These are phyloP conservation scores for Eragrostis nindensis DNA, from an alignment of 176 grass and related monocot species.

Conservation along the genomic window DNA sequence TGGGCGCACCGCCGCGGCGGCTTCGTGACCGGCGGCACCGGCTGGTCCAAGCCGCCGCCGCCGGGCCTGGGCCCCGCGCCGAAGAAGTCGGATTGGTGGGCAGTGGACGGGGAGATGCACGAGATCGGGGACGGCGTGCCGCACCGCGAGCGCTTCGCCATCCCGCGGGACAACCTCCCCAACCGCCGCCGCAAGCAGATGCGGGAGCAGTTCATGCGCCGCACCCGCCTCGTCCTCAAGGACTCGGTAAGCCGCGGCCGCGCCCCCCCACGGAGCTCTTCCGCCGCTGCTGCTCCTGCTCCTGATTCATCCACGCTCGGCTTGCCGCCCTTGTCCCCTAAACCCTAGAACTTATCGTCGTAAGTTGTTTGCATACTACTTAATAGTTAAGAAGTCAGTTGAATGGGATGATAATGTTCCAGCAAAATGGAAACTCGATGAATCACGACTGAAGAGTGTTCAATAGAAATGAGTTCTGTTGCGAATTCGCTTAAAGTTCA, in stretches of 20 bases:
- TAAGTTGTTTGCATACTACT: background rate
- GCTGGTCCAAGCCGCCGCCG: slow-evolving; percentile 40
- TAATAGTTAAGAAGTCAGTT: background rate
- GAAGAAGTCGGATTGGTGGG: slow-evolving; percentile 92
- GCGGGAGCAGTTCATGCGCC: slow-evolving; percentile 98
- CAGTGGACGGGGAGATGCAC: slow-evolving; percentile 94
- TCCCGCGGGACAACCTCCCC: slow-evolving; percentile 93
- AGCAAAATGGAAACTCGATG: slow-evolving; percentile 1
- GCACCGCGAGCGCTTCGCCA: slow-evolving; percentile 82
- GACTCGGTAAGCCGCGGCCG: slow-evolving; percentile 59
- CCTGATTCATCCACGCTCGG: background rate
- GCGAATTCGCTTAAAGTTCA: background rate
- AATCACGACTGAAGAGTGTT: background rate
- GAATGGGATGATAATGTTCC: slow-evolving; percentile 1
- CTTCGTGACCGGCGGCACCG: slow-evolving; percentile 46
- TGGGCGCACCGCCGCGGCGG: slow-evolving; percentile 54
- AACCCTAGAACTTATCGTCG: slow-evolving; percentile 22
- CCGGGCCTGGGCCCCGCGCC: slow-evolving; percentile 19
- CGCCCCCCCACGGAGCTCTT: background rate
- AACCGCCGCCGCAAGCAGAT: slow-evolving; percentile 96
- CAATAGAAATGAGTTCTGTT: slow-evolving; percentile 1
- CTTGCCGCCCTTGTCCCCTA: background rate
- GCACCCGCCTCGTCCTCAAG: slow-evolving; percentile 87
- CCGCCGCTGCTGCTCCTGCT: background rate
- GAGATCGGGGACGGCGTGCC: slow-evolving; percentile 90